Conservation (phyloP, 1,284 basidiomycete species). For the Trichosporon inkin region DNA sequence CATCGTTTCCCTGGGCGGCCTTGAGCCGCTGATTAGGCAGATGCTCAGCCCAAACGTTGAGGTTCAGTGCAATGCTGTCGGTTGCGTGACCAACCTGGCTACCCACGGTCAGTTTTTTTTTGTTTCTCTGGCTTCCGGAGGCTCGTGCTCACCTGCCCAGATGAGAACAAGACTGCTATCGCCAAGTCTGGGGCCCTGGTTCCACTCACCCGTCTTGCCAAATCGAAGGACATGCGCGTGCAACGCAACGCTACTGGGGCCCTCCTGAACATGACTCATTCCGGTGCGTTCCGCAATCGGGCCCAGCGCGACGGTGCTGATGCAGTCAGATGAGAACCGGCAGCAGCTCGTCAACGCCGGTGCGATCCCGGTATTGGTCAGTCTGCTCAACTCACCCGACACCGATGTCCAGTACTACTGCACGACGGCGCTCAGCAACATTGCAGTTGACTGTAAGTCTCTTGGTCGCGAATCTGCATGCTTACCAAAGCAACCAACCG, state of each 20-base stretch:
- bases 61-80: conserved; percentile 99
- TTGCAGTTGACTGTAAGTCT: conserved; percentile 82
- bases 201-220: conserved; percentile 89
- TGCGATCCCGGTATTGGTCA: conserved; percentile 95
- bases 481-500: conserved; percentile 66
- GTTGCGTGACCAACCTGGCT: conserved; percentile 97
- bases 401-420: conserved; percentile 99
- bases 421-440: conserved; percentile 97
- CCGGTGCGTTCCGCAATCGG: conserved; percentile 57
- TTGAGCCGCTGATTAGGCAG: conserved; percentile 96
- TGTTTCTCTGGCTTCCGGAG: neutral
- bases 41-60: conserved; percentile 99
- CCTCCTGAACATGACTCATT: conserved; percentile 98
- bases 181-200: conserved; percentile 98
- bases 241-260: conserved; percentile 98
- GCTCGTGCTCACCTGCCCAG: conserved; percentile 48
- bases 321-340: conserved; percentile 82
- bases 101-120: conserved; percentile 74
- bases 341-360: conserved; percentile 98
- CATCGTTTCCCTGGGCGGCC: conserved; percentile 95
- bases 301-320: neutral
- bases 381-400: conserved; percentile 90
- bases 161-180: conserved; percentile 99
- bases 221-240: conserved; percentile 98
- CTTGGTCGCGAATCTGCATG: neutral